A percentile compares a stretch with the other conserved stretches of the same genome.
Evolutionary conservation across 768 basidiomycete species (phyloP).

Genomic region (Pisolithus orientalis): DNA sequence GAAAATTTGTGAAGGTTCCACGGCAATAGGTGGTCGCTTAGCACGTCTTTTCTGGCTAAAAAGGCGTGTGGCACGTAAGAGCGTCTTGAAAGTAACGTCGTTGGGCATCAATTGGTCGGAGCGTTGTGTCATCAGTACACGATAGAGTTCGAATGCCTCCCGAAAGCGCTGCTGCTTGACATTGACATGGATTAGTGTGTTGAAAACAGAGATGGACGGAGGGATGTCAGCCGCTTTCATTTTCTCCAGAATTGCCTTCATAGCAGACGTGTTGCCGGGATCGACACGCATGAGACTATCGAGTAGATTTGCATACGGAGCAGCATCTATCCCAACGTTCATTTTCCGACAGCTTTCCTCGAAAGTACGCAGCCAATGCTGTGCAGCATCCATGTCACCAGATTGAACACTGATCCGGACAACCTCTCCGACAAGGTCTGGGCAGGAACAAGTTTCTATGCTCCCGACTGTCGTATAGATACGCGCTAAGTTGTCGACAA

Average conservation of each 20-base stretch:
- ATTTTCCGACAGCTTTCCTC: constrained; percentile 17
- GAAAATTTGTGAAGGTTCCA: constrained; percentile 38
- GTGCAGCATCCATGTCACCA: constrained; percentile 25
- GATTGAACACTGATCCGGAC: constrained; percentile 31
- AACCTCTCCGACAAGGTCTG: constrained; percentile 31
- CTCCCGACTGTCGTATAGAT: constrained; percentile 14
- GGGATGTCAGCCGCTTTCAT: constrained; percentile 34
- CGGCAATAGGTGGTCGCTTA: constrained; percentile 14
- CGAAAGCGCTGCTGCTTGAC: constrained; percentile 24
- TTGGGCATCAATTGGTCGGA: constrained; percentile 28
- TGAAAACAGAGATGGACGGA: constrained; percentile 39
- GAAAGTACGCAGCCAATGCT: constrained; percentile 22
- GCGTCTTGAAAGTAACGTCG: constrained; percentile 39
- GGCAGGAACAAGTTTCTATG: constrained; percentile 21
- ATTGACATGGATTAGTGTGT: constrained; percentile 40
- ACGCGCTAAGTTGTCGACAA: constrained; percentile 18
- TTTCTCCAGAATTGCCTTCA: constrained; percentile 32
- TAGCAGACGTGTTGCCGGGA: constrained; percentile 22
- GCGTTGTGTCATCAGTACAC: constrained; percentile 30
- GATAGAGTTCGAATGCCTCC: constrained; percentile 40
- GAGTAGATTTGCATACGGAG: constrained; percentile 37
- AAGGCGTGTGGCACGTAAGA: constrained; percentile 31
- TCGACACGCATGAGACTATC: constrained; percentile 28
- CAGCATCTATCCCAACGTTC: constrained; percentile 5
- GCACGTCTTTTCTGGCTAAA: constrained; percentile 16